These are phyloP conservation scores for Proteromonas lacertae DNA, from an alignment of 352 stramenopile species.

Conservation along the genomic window DNA sequence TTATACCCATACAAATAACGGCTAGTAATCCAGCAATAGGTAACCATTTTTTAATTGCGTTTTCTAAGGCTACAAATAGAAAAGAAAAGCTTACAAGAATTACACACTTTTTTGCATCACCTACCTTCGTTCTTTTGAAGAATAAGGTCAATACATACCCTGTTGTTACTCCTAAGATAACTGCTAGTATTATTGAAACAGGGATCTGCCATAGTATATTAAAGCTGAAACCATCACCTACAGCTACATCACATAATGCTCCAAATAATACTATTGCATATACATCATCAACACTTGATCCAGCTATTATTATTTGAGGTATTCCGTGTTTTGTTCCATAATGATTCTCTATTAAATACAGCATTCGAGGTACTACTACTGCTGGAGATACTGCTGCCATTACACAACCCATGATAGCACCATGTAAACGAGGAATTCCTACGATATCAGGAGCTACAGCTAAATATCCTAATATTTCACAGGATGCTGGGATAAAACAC, in stretches of 20 bases:
- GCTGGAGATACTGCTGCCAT: slow-evolving; percentile 2
- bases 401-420: slow-evolving; percentile 1
- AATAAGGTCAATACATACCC: too few species aligned
- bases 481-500: slow-evolving; percentile 7
- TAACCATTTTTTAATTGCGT: too few species aligned
- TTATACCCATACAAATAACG: too few species aligned
- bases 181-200: too few species aligned
- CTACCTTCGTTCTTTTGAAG: too few species aligned
- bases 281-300: slow-evolving; percentile 3
- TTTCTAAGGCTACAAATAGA: too few species aligned
- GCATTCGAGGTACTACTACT: slow-evolving; percentile 2
- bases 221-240: too few species aligned
- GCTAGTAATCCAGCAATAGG: too few species aligned
- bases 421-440: not conserved
- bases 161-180: too few species aligned
- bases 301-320: slow-evolving; percentile 4
- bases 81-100: too few species aligned
- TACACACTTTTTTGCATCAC: too few species aligned
- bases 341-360: slow-evolving; percentile 1
- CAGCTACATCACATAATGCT: not conserved
- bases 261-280: slow-evolving; percentile 3
- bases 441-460: not conserved
- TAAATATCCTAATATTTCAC: slow-evolving; percentile 4
- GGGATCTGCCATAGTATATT: too few species aligned
- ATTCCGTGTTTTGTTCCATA: slow-evolving; percentile 2